Evolutionary conservation across 2,329 filamentous ascomycete genomes (phyloP).

Genomic region (Pseudonectria foliicola): DNA sequence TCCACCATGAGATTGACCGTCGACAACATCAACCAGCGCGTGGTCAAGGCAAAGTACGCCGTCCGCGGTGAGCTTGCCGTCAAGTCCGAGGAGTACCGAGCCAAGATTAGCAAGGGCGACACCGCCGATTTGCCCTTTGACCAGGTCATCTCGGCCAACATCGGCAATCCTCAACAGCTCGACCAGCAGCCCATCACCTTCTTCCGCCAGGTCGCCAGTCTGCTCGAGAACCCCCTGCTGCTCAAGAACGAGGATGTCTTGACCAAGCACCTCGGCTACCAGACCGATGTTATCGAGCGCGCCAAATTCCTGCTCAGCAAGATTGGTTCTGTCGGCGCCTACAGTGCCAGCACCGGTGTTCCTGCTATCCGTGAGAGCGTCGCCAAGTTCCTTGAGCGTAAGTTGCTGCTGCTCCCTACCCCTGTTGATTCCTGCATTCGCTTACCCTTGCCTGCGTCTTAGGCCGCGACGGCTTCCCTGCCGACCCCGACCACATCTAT

Average conservation of each 20-base stretch:
- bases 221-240: conserved; percentile 83
- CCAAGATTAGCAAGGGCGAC: conserved; percentile 56
- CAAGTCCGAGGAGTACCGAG: conserved; percentile 85
- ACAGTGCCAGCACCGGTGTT: conserved; percentile 88
- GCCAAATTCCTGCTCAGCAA: conserved; percentile 74
- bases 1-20: conserved; percentile 52
- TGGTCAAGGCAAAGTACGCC: conserved; percentile 86
- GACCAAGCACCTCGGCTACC: conserved; percentile 70
- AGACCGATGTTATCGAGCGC: conserved; percentile 79
- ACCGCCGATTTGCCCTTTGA: conserved; percentile 65
- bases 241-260: conserved; percentile 80
- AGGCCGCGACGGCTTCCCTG: conserved; percentile 82
- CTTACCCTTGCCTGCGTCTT: conserved; percentile 1
- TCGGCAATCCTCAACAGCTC: conserved; percentile 97
- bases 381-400: conserved; percentile 85
- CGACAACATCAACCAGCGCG: conserved; percentile 87
- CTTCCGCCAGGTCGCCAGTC: conserved; percentile 91
- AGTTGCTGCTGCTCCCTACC: conserved; percentile 25
- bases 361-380: conserved; percentile 82
- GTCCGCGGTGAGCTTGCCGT: conserved; percentile 93
- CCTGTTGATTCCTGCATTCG: background rate
- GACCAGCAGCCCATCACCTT: conserved; percentile 99
- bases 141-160: conserved; percentile 92
- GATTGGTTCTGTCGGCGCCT: conserved; percentile 88
- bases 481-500: conserved; percentile 76